Evolutionary conservation across 306 rosid species (phyloP).

Genomic region (Urtica urens): DNA sequence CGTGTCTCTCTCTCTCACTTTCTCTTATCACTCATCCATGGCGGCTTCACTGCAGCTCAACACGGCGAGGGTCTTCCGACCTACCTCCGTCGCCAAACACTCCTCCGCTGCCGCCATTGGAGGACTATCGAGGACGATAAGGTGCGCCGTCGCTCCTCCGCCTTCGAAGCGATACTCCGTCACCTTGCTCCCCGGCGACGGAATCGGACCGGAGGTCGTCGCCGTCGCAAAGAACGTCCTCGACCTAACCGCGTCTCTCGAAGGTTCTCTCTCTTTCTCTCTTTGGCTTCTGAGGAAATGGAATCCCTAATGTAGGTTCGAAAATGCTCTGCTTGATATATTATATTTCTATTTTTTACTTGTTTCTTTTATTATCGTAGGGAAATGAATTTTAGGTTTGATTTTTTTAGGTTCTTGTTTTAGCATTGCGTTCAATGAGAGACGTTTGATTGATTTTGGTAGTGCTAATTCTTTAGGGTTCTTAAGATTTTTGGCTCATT

Average conservation of each 20-base stretch:
- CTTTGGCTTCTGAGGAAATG: slow-evolving; percentile 2
- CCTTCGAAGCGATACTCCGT: slow-evolving; percentile 48
- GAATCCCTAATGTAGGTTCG: background rate
- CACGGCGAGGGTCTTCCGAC: slow-evolving; percentile 16
- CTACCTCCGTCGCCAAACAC: slow-evolving; percentile 5
- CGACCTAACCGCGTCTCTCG: slow-evolving; percentile 46
- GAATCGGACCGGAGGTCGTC: slow-evolving; percentile 84
- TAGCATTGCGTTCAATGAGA: no score
- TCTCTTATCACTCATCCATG: no score
- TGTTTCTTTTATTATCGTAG: no score
- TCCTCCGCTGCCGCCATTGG: slow-evolving; percentile 6
- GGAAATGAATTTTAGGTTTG: no score
- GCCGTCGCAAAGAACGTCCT: slow-evolving; percentile 76
- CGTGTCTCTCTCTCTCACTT: no score
- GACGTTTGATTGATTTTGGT: no score
- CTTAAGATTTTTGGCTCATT: no score
- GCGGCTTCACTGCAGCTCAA: slow-evolving; percentile 38
- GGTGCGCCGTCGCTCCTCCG: slow-evolving; percentile 38
- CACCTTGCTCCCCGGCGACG: slow-evolving; percentile 87
- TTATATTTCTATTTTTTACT: background rate
- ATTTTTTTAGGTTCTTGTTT: no score
- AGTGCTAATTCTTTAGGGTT: no score
- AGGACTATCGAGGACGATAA: slow-evolving; percentile 13
- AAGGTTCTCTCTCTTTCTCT: slow-evolving; percentile 28
- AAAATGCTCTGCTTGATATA: background rate